These are phyloP conservation scores for Ophiostoma perfectum DNA, from an alignment of 2,329 filamentous ascomycete genomes.

Conservation along the genomic window DNA sequence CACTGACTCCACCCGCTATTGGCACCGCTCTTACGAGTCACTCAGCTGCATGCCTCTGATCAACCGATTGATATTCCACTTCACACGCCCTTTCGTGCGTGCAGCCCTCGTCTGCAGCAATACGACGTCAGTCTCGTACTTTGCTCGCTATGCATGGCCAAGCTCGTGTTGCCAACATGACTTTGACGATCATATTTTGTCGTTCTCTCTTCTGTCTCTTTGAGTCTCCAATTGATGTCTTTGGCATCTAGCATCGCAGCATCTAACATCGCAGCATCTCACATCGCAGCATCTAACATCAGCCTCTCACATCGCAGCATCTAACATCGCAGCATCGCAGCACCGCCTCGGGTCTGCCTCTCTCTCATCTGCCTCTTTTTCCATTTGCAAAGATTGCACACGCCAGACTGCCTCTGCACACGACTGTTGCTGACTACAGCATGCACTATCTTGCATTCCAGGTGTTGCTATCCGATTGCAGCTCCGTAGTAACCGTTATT, in stretches of 20 bases:
- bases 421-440: neutral
- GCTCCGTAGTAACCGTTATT: slow-evolving; percentile 4
- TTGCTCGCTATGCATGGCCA: neutral
- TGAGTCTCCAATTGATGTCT: too few species aligned
- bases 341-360: neutral
- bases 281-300: neutral
- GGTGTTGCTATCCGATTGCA: neutral
- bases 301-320: neutral
- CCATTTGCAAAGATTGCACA: neutral
- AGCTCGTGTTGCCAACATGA: neutral
- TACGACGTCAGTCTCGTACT: neutral
- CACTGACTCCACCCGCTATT: neutral
- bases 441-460: neutral
- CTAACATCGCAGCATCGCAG: too few species aligned
- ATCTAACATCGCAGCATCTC: too few species aligned
- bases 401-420: neutral
- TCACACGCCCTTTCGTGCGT: neutral
- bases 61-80: neutral
- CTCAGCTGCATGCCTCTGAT: neutral
- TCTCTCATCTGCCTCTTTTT: neutral
- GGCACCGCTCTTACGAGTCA: neutral
- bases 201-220: neutral
- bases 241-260: neutral
- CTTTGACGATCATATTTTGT: neutral
- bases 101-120: neutral